Conservation (phyloP, 495 filamentous ascomycete species). For the Antarctomyces pellizariae region DNA sequence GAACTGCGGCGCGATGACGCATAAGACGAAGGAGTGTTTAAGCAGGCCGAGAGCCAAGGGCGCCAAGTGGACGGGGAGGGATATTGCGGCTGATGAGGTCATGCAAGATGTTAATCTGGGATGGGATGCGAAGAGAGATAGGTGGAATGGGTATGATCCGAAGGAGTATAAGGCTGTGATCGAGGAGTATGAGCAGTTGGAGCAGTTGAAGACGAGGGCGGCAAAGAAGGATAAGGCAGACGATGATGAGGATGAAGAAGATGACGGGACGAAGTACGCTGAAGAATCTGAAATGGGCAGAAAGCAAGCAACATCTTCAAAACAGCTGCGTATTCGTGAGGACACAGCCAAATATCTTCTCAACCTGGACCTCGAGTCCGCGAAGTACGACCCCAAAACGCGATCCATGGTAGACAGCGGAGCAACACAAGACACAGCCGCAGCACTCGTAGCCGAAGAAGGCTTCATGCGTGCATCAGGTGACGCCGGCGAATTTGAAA, state of each 20-base stretch:
- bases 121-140: conserved; percentile 96
- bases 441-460: conserved; percentile 79
- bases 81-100: conserved; percentile 86
- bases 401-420: conserved; percentile 81
- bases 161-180: conserved; percentile 67
- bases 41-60: conserved; percentile 75
- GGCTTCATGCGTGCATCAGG: conserved; percentile 78
- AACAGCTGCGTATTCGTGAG: conserved; percentile 78
- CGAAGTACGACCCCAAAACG: conserved; percentile 96
- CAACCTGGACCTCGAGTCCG: conserved; percentile 85
- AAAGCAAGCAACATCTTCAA: conserved; percentile 69
- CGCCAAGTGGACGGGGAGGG: conserved; percentile 74
- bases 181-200: conserved; percentile 68
- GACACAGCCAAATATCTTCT: conserved; percentile 97
- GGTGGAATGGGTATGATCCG: conserved; percentile 92
- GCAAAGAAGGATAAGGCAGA: conserved; percentile 18
- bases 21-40: conserved; percentile 85
- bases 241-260: conserved; percentile 27
- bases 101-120: conserved; percentile 64
- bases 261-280: conserved; percentile 51
- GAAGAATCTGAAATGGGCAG: conserved; percentile 94
- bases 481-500: conserved; percentile 87
- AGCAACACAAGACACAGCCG: conserved; percentile 59
- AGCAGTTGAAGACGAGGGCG: conserved; percentile 45
- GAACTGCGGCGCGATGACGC: conserved; percentile 92